Percentiles rank a stretch among this genome's conserved stretches.
Conservation (phyloP, 495 filamentous ascomycete genomes). For the Penicillium desertorum region DNA sequence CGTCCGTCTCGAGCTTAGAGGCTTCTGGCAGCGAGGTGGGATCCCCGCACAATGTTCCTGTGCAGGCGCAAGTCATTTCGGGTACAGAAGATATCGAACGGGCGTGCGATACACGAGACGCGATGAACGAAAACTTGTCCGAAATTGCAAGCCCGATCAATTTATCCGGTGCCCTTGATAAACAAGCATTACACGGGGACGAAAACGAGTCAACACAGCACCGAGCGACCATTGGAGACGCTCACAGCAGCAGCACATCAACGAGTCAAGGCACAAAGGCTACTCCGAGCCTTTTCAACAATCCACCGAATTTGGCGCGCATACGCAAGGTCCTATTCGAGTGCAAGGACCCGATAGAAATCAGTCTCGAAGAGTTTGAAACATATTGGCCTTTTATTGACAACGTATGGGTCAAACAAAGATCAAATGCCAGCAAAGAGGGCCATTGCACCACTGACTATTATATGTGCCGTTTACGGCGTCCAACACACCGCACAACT, state of each 20-base stretch:
- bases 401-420: conserved; percentile 55
- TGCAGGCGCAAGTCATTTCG: conserved; percentile 11
- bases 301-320: conserved; percentile 47
- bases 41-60: conserved; percentile 16
- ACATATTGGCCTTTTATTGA: conserved; percentile 57
- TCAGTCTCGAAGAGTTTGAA: conserved; percentile 51
- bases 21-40: conserved; percentile 18
- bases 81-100: conserved; percentile 21
- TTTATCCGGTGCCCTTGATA: conserved; percentile 26
- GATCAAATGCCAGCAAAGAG: conserved; percentile 50
- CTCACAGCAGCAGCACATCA: conserved; percentile 1
- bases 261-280: conserved; percentile 9
- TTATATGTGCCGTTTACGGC: conserved; percentile 52
- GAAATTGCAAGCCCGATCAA: conserved; percentile 22
- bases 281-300: conserved; percentile 34
- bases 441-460: conserved; percentile 53
- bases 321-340: conserved; percentile 52
- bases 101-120: conserved; percentile 7
- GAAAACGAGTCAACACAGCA: conserved; percentile 3
- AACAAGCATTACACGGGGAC: conserved; percentile 23
- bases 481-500: conserved; percentile 42
- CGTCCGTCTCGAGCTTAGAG: conserved; percentile 24
- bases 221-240: neutral
- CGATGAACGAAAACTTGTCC: conserved; percentile 14
- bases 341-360: conserved; percentile 53